Evolutionary conservation across 805 yeast genomes (phyloP).

Genomic region (Cephaloascus albidus): DNA sequence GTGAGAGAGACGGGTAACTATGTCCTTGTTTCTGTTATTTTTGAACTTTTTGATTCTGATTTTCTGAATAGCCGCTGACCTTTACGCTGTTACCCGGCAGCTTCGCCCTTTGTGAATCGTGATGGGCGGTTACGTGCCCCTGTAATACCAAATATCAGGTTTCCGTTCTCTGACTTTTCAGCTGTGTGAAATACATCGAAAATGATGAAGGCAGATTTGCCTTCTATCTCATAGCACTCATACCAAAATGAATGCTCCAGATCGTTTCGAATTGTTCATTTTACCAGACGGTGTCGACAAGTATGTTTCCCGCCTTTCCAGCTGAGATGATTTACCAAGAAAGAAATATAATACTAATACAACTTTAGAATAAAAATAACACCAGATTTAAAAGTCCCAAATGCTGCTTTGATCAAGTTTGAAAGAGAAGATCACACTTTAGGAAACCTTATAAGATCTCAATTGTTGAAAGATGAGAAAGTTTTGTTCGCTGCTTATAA

Average conservation of each 20-base stretch:
- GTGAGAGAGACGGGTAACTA: too few species aligned
- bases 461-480: conserved; percentile 73
- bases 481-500: conserved; percentile 97
- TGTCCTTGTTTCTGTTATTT: too few species aligned
- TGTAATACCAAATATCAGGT: too few species aligned
- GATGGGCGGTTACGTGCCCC: too few species aligned
- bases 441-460: conserved; percentile 83
- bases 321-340: background rate
- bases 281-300: conserved; percentile 97
- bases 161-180: too few species aligned
- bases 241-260: conserved; percentile 91
- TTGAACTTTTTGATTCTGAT: too few species aligned
- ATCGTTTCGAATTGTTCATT: conserved; percentile 92
- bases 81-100: too few species aligned
- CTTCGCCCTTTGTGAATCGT: too few species aligned
- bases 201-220: too few species aligned
- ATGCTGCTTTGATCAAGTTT: conserved; percentile 84
- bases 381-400: conserved; percentile 92
- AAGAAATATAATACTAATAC: conserved; percentile 4
- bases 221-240: too few species aligned
- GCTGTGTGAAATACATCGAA: too few species aligned
- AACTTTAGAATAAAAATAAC: conserved; percentile 58
- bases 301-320: conserved; percentile 30
- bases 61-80: too few species aligned
- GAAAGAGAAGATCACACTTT: conserved; percentile 98